Percentiles rank a stretch among this genome's conserved stretches.
Conservation (phyloP, 2,329 filamentous ascomycete genomes). For the Leptographium wingfieldii region DNA sequence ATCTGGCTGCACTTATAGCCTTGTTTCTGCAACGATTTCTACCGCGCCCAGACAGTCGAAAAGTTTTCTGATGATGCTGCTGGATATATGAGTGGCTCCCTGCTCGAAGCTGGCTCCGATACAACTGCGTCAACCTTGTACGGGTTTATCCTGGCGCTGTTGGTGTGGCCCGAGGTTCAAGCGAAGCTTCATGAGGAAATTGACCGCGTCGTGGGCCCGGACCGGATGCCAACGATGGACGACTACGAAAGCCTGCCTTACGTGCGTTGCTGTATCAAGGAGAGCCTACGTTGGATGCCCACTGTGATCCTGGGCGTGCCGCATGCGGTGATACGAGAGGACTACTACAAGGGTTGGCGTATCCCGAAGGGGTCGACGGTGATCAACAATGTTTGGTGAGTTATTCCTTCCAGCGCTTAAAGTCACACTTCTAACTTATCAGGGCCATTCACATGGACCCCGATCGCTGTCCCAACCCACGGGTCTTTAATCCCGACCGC, state of each 20-base stretch:
- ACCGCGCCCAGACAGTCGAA: slow-evolving; percentile 13
- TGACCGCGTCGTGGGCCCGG: slow-evolving; percentile 26
- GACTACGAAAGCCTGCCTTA: slow-evolving; percentile 29
- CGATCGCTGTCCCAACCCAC: slow-evolving; percentile 25
- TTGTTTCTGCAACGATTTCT: slow-evolving; percentile 5
- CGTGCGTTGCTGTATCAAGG: slow-evolving; percentile 28
- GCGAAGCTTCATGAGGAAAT: slow-evolving; percentile 21
- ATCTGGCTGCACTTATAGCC: background rate
- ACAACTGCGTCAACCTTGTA: slow-evolving; percentile 27
- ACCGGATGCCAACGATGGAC: slow-evolving; percentile 23
- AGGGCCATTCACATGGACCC: slow-evolving; percentile 32
- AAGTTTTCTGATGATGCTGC: slow-evolving; percentile 19
- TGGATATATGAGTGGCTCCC: slow-evolving; percentile 20
- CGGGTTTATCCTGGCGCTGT: slow-evolving; percentile 33
- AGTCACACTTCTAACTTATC: background rate
- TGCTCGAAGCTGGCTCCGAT: slow-evolving; percentile 27
- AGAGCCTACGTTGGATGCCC: slow-evolving; percentile 31
- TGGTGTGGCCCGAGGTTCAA: slow-evolving; percentile 27
- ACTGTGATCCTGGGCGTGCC: slow-evolving; percentile 26
- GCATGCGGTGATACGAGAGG: slow-evolving; percentile 27
- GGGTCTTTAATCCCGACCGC: slow-evolving; percentile 28
- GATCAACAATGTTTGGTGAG: slow-evolving; percentile 24
- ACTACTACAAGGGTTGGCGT: slow-evolving; percentile 28
- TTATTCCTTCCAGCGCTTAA: background rate
- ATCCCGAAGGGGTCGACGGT: slow-evolving; percentile 32